Conservation (phyloP, 768 basidiomycete genomes). For the Grammothele lineata region DNA sequence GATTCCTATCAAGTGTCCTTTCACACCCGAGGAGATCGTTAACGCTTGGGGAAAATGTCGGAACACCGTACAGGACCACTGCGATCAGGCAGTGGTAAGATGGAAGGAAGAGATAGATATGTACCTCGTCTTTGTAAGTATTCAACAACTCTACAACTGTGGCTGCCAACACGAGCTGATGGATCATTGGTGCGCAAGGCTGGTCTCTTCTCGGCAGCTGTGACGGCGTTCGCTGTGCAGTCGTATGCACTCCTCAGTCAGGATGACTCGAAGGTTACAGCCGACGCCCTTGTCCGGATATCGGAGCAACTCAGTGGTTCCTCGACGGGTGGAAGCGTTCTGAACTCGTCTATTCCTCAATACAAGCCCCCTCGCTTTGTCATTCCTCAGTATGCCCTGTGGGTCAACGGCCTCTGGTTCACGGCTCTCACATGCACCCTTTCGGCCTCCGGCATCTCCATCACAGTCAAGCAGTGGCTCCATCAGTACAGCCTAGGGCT, state of each 20-base stretch:
- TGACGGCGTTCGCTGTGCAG: slow-evolving; percentile 21
- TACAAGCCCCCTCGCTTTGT: neutral
- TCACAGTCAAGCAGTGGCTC: slow-evolving; percentile 26
- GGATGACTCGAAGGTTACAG: neutral
- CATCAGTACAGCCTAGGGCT: slow-evolving; percentile 15
- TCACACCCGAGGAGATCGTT: neutral
- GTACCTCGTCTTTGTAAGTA: neutral
- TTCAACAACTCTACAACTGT: too few relatives aligned
- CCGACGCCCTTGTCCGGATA: slow-evolving; percentile 3
- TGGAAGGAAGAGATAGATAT: neutral
- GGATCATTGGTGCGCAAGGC: slow-evolving; percentile 12
- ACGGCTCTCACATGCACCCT: slow-evolving; percentile 22
- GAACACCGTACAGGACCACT: neutral
- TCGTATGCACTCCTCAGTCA: slow-evolving; percentile 12
- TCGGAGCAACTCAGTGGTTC: neutral
- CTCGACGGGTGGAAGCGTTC: neutral
- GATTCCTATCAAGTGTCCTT: too few relatives aligned
- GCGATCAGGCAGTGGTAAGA: neutral
- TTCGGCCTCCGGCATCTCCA: slow-evolving; percentile 19
- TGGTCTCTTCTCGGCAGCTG: slow-evolving; percentile 23
- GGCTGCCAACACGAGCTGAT: too few relatives aligned
- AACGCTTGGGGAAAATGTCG: neutral
- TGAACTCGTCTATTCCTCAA: neutral
- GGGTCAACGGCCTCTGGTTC: slow-evolving; percentile 23
- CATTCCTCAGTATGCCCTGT: slow-evolving; percentile 3